Percentiles rank a stretch among this genome's conserved stretches.
Evolutionary conservation across 306 rosid species (phyloP).

Genomic region (Biancaea sappan): DNA sequence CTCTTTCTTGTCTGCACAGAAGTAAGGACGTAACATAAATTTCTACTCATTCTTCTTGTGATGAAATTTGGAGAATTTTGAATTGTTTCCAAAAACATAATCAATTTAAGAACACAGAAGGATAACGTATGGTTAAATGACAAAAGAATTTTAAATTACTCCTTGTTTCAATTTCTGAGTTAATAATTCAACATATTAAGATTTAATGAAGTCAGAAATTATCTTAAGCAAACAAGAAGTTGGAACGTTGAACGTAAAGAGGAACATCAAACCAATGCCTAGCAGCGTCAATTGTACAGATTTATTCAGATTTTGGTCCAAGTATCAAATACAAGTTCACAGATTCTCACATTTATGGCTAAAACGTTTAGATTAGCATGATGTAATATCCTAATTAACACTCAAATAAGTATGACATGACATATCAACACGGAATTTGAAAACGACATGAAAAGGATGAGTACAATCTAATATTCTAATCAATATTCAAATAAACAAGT

Average conservation of each 20-base stretch:
- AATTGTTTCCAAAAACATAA: constrained; percentile 1
- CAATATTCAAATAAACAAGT: background rate
- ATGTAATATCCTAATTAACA: too few species aligned
- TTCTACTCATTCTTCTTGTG: constrained; percentile 3
- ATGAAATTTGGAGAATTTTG: background rate
- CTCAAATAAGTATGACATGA: background rate
- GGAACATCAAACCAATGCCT: constrained; percentile 1
- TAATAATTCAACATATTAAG: background rate
- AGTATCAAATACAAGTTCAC: background rate
- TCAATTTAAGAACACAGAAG: background rate
- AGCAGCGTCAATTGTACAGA: background rate
- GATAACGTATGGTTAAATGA: constrained; percentile 16
- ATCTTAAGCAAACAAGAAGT: constrained; percentile 11
- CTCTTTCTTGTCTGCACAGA: constrained; percentile 53
- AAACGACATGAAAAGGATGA: too few species aligned
- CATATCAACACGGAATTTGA: too few species aligned
- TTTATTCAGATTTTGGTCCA: background rate
- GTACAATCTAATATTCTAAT: constrained; percentile 1
- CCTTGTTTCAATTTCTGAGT: background rate
- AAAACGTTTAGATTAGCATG: background rate
- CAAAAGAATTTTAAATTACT: too few species aligned
- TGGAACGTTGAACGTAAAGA: background rate
- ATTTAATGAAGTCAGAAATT: background rate
- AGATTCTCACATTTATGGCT: constrained; percentile 2
- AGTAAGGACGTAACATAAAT: background rate